Base-by-base conservation (phyloP, 176 grass and related monocot genomes). In the Ensete ventricosum region DNA sequence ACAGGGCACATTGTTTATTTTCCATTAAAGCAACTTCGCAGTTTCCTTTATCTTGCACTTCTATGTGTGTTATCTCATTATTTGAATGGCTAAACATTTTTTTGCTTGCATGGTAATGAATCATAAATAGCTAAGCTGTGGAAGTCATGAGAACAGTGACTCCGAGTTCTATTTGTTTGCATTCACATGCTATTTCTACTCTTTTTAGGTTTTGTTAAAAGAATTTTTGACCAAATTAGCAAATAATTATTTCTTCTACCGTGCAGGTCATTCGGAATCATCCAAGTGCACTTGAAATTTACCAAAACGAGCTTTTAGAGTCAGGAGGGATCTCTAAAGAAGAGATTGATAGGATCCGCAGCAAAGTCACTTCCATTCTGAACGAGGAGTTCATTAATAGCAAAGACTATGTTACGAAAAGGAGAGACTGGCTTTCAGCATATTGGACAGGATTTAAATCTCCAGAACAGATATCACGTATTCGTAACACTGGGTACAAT, bases 361-460 rank as follows among this genome's bases (percentile, higher is more conserved):
- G 55, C 22, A 79, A 79, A 79, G 77, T 79, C 63, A 68, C 19
- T 48, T 10, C 24, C 11, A 79, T 79, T 21, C 23, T 79, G 65
- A 69, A 79, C 8, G 77, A 79, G 49, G 77, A 79, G 55, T 79
- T 79, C 53, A 55, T 57, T 49, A 79, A 70, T 26, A 79, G 77
- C 65, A 79, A 79, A 55, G 52, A 79, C 14, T 79, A 70, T 48
- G 26, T 79, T n/a, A 52, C 77, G 4, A 79, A 27, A n/a, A 79
- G 52, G 64, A 79, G 77, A 64, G 77, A 79, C 49, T 79, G 77
- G 77, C 77, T 79, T 55, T 59, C 77, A 69, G 77, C 77, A 21
- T 79, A 70, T 55, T 79, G 77, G 77, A 26, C 52, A 26, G 77
- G 77, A 55, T 79, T 79, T 58, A 79, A 79, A 49, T 58, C 77